A percentile compares a stretch with the other conserved stretches of the same genome.
Evolutionary conservation across 106 monocot genomes (phyloP).

Genomic region (Amphibolis antarctica): DNA sequence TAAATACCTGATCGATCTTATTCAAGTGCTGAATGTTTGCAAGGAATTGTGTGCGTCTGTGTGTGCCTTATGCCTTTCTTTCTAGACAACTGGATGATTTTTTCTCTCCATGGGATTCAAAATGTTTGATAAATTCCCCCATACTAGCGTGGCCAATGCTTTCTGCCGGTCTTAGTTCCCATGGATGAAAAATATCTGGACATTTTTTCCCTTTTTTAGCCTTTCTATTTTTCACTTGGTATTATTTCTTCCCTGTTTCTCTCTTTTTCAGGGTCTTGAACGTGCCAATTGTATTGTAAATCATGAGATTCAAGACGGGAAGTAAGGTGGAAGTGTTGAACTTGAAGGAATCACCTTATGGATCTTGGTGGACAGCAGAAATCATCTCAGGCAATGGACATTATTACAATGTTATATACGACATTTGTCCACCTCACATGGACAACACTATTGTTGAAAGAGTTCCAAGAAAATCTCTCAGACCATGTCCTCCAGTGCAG

Average conservation of each 20-base stretch:
- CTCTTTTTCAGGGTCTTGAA: not conserved
- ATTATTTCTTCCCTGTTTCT: not conserved
- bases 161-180: too few relatives aligned
- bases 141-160: too few relatives aligned
- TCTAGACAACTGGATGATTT: too few relatives aligned
- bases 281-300: not conserved
- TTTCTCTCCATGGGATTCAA: too few relatives aligned
- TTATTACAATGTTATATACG: conserved; percentile 18
- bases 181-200: too few relatives aligned
- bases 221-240: too few relatives aligned
- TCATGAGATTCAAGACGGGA: conserved; percentile 24
- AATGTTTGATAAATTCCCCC: too few relatives aligned
- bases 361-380: conserved; percentile 17
- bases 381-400: conserved; percentile 23
- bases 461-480: conserved; percentile 19
- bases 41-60: too few relatives aligned
- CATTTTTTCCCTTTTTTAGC: too few relatives aligned
- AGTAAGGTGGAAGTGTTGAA: conserved; percentile 21
- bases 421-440: conserved; percentile 1
- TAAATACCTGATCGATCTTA: too few relatives aligned
- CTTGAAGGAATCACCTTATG: conserved; percentile 10
- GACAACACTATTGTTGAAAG: conserved; percentile 7
- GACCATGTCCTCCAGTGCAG: conserved; percentile 8
- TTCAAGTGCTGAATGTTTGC: too few relatives aligned
- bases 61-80: too few relatives aligned